These are phyloP conservation scores for Fistulinella prunicolor DNA, from an alignment of 768 basidiomycete genomes.

Conservation along the genomic window DNA sequence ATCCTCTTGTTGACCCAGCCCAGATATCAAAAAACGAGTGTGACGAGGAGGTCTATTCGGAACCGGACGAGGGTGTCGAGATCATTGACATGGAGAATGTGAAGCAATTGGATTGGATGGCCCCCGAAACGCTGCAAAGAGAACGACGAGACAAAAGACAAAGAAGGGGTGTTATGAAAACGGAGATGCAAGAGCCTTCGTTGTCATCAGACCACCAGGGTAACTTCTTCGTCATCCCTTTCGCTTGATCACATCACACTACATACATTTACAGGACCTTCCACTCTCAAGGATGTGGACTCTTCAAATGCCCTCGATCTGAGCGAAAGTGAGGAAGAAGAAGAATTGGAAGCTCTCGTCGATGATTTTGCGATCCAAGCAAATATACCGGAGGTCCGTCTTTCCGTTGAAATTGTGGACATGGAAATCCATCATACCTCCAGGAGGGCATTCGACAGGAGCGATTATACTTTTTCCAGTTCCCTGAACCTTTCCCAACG, in stretches of 20 bases:
- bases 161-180: conserved; percentile 32
- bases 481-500: conserved; percentile 79
- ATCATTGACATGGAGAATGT: conserved; percentile 83
- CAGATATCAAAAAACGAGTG: conserved; percentile 35
- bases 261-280: conserved; percentile 7
- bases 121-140: conserved; percentile 68
- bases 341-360: conserved; percentile 74
- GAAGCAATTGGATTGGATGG: conserved; percentile 82
- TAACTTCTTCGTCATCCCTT: conserved; percentile 14
- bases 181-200: conserved; percentile 46
- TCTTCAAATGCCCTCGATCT: conserved; percentile 62
- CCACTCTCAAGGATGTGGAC: conserved; percentile 35
- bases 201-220: conserved; percentile 32
- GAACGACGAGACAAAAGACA: conserved; percentile 39
- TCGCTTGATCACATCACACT: not conserved
- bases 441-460: conserved; percentile 59
- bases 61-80: conserved; percentile 84
- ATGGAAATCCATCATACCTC: not conserved
- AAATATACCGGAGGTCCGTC: conserved; percentile 39
- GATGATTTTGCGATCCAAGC: conserved; percentile 58
- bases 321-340: conserved; percentile 75
- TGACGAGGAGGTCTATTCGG: conserved; percentile 75
- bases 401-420: not conserved
- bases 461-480: conserved; percentile 85
- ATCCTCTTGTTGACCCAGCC: conserved; percentile 21